A percentile compares a stretch with the other conserved stretches of the same genome.
Evolutionary conservation across 164 flowering plant genomes (phyloP).

Genomic region (Kingdonia uniflora): DNA sequence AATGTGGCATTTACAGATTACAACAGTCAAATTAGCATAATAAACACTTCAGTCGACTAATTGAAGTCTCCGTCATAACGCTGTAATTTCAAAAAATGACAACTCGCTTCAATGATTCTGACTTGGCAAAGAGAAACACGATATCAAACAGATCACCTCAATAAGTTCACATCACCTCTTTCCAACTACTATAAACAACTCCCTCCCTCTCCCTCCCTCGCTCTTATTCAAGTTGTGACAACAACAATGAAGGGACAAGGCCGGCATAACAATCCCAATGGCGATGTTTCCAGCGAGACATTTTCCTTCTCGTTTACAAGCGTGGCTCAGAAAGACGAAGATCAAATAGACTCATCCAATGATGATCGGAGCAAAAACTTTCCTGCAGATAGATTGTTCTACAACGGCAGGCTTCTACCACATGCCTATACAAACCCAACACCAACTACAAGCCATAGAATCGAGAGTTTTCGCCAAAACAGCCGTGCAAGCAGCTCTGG

Average conservation of each 20-base stretch:
- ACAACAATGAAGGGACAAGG: conserved; percentile 1
- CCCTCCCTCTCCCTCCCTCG: no score
- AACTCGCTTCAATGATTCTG: no score
- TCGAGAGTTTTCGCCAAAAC: background rate
- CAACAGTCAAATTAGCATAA: no score
- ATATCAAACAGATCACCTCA: no score
- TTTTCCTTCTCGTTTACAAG: background rate
- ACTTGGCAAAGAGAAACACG: no score
- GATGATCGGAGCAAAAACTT: background rate
- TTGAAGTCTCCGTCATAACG: no score
- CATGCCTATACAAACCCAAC: background rate
- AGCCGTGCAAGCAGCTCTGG: background rate
- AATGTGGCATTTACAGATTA: no score
- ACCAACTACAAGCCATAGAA: background rate
- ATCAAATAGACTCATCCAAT: background rate
- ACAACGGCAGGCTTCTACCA: background rate
- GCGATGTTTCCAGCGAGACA: background rate
- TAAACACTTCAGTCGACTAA: no score
- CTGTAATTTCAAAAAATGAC: no score
- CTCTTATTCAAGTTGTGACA: background rate
- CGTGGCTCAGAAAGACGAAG: background rate
- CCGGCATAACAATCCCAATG: background rate
- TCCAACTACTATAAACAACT: no score
- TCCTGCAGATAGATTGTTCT: conserved; percentile 2
- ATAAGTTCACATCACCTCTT: no score